Percentiles rank a stretch among this genome's conserved stretches.
phyloP scores from a whole-genome alignment of 345 rosid genomes.

The Salix arbutifolia region DNA sequence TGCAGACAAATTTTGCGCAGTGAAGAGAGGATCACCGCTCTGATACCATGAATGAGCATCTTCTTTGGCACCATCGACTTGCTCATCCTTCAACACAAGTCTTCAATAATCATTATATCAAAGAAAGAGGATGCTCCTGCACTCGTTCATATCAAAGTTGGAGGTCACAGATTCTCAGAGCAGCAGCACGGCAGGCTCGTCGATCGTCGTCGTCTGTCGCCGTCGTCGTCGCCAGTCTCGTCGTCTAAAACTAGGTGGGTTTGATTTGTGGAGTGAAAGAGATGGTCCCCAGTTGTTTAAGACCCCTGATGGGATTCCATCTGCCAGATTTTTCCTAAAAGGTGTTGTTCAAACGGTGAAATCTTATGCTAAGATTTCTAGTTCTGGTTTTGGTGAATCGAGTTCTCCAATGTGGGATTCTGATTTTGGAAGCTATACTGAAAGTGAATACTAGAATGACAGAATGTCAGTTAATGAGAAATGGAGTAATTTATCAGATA shows the following conservation, averaged over 20 bases:
- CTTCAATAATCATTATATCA: too few species aligned
- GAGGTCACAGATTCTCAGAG: too few species aligned
- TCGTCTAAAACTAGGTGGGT: conserved; percentile 79
- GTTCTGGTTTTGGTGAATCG: conserved; percentile 7
- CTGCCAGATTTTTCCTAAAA: conserved; percentile 80
- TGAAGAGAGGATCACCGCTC: too few species aligned
- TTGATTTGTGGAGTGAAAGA: conserved; percentile 68
- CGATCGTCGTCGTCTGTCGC: too few species aligned
- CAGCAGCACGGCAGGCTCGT: too few species aligned
- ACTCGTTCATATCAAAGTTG: too few species aligned
- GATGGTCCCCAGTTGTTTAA: conserved; percentile 72
- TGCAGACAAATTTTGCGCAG: too few species aligned
- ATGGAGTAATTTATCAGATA: not conserved
- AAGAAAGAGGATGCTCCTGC: too few species aligned
- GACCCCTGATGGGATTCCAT: conserved; percentile 53
- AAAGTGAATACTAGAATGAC: not conserved
- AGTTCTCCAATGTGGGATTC: not conserved
- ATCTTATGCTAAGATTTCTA: conserved; percentile 38
- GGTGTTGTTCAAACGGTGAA: conserved; percentile 79
- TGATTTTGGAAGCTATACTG: conserved; percentile 1
- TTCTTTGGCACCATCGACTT: too few species aligned
- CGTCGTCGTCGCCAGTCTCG: conserved; percentile 13
- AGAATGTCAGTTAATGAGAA: not conserved
- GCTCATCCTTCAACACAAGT: too few species aligned
- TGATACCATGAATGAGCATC: too few species aligned